Base-by-base conservation (phyloP, 805 yeast species). In the Torulaspora indica region DNA sequence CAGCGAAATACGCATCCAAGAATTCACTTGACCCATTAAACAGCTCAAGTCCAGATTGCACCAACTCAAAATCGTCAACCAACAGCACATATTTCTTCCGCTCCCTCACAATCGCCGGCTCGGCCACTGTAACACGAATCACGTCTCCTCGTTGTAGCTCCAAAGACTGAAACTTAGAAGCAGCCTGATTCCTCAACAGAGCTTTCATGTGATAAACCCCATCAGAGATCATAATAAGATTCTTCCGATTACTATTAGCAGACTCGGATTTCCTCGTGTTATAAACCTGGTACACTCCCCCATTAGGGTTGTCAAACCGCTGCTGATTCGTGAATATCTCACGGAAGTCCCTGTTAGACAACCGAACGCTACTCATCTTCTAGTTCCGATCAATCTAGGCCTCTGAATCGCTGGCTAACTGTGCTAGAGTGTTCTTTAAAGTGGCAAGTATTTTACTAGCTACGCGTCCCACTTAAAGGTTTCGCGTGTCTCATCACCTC, bases 1-100 rank as follows among this genome's bases (percentile, higher is more conserved):
- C 70, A 30, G 67, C 71, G 52, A 79, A 77, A 57, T 81, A 82
- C 15, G 73, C 74, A 57, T 82, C 88, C 31, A 82, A 60, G 30
- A 69, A 63, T 36, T 55, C 63, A 38, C 69, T 61, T n/a, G 66
- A 52, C n/a, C 62, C 61, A 38, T 73, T 72, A 34, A 61, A 61
- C 51, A 64, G 66, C 44, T 59, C 70, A 6, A 72, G 68, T 10
- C 67, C 68, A 12, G 67, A 59, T 32, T 66, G 62, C 22, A 70
- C 57, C 10, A 76, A 61, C 44, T 72, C 75, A 28, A 74, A 66
- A 44, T 72, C 74, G 42, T 74, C 73, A 40, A 77, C 68, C 42
- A 76, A 62, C 46, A 76, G 55, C 31, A 76, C 74, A 45, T 72
- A 72, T 54, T 76, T 77, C 58, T 67, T 70, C 32, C 73, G 70